Evolutionary conservation across 2,329 filamentous ascomycete genomes (phyloP).

Genomic region (Botrytis fragariae): DNA sequence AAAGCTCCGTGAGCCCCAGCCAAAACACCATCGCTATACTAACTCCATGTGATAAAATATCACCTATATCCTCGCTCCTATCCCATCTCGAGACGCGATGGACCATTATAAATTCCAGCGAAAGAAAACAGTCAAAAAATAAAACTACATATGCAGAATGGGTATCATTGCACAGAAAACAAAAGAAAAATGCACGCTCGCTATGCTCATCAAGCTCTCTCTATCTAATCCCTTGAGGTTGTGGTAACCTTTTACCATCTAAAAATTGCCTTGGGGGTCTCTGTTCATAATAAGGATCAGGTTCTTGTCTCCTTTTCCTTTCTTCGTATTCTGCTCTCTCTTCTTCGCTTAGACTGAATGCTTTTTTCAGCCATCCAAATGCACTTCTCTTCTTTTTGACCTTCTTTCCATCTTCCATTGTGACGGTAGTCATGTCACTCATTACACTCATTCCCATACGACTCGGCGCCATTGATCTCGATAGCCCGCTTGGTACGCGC

Average conservation of each 20-base stretch:
- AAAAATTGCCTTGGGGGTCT: slow-evolving; percentile 26
- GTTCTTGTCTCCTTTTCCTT: slow-evolving; percentile 40
- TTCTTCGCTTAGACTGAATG: slow-evolving; percentile 63
- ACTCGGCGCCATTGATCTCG: slow-evolving; percentile 34
- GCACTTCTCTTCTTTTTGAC: slow-evolving; percentile 67
- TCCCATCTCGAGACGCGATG: neutral
- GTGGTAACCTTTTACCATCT: slow-evolving; percentile 31
- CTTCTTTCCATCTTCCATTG: slow-evolving; percentile 40
- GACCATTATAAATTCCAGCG: neutral
- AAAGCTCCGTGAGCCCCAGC: neutral
- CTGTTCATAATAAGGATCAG: slow-evolving; percentile 25
- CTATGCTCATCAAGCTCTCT: slow-evolving; percentile 7
- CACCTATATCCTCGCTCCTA: neutral
- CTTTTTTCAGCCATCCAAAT: slow-evolving; percentile 68
- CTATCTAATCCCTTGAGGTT: neutral
- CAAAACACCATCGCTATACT: slow-evolving; percentile 1
- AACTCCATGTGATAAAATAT: neutral
- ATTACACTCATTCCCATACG: slow-evolving; percentile 49
- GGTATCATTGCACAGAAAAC: slow-evolving; percentile 19
- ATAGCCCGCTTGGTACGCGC: slow-evolving; percentile 25
- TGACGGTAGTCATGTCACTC: slow-evolving; percentile 49
- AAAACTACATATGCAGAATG: slow-evolving; percentile 18
- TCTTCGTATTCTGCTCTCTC: slow-evolving; percentile 60
- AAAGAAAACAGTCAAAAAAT: neutral
- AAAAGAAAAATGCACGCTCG: slow-evolving; percentile 10